phyloP scores from a whole-genome alignment of 257 asterid genomes.

The Solanum ossicruentum region DNA sequence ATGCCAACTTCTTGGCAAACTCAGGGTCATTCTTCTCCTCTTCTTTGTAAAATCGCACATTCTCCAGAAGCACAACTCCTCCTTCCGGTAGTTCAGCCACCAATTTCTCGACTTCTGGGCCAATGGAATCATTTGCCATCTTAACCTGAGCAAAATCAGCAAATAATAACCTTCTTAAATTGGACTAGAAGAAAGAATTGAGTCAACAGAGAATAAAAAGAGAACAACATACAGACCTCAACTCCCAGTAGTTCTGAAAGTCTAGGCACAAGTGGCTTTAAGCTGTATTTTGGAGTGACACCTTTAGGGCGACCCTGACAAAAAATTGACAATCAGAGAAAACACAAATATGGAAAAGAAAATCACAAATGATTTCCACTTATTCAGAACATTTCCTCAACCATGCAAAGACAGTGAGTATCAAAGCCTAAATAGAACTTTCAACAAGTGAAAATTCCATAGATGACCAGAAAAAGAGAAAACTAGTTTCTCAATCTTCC shows the following conservation, averaged over 20 bases:
- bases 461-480: background rate
- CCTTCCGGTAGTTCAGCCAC: conserved; percentile 63
- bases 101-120: conserved; percentile 67
- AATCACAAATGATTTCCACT: background rate
- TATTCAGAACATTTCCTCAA: background rate
- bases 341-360: background rate
- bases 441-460: background rate
- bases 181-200: background rate
- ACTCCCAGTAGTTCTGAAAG: conserved; percentile 67
- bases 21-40: conserved; percentile 51
- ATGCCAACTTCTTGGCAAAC: conserved; percentile 44
- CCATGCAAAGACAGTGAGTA: background rate
- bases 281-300: conserved; percentile 86
- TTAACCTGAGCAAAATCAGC: conserved; percentile 36
- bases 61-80: conserved; percentile 71
- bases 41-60: conserved; percentile 51
- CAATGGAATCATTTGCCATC: conserved; percentile 74
- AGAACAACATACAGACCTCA: conserved; percentile 29
- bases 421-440: background rate
- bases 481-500: background rate
- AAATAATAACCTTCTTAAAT: background rate
- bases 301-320: conserved; percentile 91
- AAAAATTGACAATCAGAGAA: background rate
- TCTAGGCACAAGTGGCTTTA: conserved; percentile 86
- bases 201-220: background rate